Base-by-base conservation (phyloP, 129 eudicot species). In the Gnaphalium uliginosum region DNA sequence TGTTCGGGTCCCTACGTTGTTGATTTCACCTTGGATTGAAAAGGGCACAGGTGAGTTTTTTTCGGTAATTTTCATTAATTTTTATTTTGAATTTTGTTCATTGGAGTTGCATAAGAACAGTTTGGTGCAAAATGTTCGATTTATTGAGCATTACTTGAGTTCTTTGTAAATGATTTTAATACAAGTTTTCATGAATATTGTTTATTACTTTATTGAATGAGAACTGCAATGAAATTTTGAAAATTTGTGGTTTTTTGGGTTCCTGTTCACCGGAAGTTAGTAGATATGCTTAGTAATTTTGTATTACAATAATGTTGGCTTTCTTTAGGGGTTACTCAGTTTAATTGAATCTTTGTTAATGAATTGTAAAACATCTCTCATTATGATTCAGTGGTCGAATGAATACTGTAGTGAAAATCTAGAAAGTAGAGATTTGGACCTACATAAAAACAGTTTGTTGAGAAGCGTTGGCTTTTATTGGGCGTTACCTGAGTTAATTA, bases 1-100 rank as follows among this genome's bases (percentile, higher is more conserved):
- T 18, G 98, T 93, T 50, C 85, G 98, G 25, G 98, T 93, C 1
- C 98, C 98, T 32, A 88, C 98, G 0, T 57, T 93, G 58, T 89
- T 93, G 83, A 87, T 93, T 72, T 93, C 98, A 0, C 98, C 98
- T 0, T 93, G 97, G 97, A 76, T 93, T 79, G 91, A 93, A 7
- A 93, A 87, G 74, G 93, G 92, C 75, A 83, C 89, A 37, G 96
- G 98, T 93, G 76, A 72, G 93, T 78, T 61, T 35, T 76, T 62
- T 26, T 21, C 2, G 13, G 8, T 51, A 27, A 29, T 59, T 11
- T 19, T 57, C 66, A 9, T 57, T 71, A 1, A 15, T 43, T 27
- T 43, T 24, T 21, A 3, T 43, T 11, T 53, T 23, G 26, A 1
- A 21, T 53, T 14, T 25, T 41, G 21, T 35, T 72, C 23, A 8